Evolutionary conservation across 495 filamentous ascomycete species (phyloP).

Genomic region (Staphylotrichum tortipilum): DNA sequence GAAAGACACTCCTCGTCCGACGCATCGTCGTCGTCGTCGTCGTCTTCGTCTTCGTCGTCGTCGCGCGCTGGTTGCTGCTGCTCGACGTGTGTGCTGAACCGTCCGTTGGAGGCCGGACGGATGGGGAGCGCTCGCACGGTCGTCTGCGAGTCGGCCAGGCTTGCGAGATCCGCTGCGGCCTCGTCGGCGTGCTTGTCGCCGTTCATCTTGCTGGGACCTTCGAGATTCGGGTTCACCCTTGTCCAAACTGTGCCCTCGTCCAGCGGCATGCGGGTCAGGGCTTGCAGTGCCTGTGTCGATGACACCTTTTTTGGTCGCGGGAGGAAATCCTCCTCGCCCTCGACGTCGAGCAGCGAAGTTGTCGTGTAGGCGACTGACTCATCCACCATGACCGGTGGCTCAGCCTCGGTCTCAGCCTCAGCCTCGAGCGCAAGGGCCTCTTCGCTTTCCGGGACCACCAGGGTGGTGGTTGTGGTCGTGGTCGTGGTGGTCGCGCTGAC

Average conservation of each 20-base stretch:
- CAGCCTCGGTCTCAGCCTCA: constrained; percentile 14
- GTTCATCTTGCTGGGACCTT: constrained; percentile 27
- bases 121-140: constrained; percentile 1
- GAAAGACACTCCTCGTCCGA: constrained; percentile 27
- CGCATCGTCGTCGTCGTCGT: constrained; percentile 13
- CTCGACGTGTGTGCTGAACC: constrained; percentile 8
- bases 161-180: neutral
- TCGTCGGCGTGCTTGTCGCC: constrained; percentile 5
- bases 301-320: constrained; percentile 38
- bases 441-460: constrained; percentile 2
- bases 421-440: constrained; percentile 14
- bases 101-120: neutral
- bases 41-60: constrained; percentile 23
- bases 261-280: constrained; percentile 34
- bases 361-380: constrained; percentile 18
- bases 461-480: no score
- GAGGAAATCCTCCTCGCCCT: constrained; percentile 32
- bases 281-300: constrained; percentile 38
- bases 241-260: constrained; percentile 38
- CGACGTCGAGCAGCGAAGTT: constrained; percentile 25
- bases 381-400: constrained; percentile 16
- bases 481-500: no score
- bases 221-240: constrained; percentile 29
- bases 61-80: constrained; percentile 15
- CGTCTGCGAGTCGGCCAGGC: constrained; percentile 18